Conservation (phyloP, 108 stramenopile species). For the Cyclotella choctawhatcheeana region DNA sequence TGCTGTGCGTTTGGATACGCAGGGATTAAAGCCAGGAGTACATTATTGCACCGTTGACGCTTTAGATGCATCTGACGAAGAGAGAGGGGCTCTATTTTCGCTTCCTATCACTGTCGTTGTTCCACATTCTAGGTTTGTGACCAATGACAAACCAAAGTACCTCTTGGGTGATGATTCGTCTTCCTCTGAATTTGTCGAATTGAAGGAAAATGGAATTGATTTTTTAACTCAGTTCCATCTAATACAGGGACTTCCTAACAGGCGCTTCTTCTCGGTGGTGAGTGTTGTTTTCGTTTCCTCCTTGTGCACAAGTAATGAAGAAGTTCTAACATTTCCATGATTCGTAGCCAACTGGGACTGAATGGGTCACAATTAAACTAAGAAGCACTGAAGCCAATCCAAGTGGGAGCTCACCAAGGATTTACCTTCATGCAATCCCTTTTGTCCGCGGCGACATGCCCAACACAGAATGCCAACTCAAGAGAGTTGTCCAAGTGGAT, state of each 20-base stretch:
- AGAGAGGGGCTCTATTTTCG: constrained; percentile 57
- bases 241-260: constrained; percentile 9
- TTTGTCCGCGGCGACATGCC: constrained; percentile 45
- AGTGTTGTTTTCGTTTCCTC: too few relatives aligned
- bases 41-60: constrained; percentile 73
- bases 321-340: too few relatives aligned
- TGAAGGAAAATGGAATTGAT: constrained; percentile 47
- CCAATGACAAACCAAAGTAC: constrained; percentile 10
- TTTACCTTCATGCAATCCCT: constrained; percentile 41
- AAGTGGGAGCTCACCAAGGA: constrained; percentile 12
- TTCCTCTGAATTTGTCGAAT: constrained; percentile 4
- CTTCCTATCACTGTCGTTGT: constrained; percentile 81
- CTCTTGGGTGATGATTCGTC: constrained; percentile 16
- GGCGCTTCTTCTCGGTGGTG: constrained; percentile 11
- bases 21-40: constrained; percentile 63
- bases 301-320: constrained; percentile 28
- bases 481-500: constrained; percentile 20
- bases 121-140: constrained; percentile 40
- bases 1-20: constrained; percentile 73
- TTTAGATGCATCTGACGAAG: constrained; percentile 48
- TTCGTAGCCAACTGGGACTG: constrained; percentile 19
- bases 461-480: constrained; percentile 41
- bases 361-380: constrained; percentile 40
- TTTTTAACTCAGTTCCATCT: constrained; percentile 34
- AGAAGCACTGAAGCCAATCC: constrained; percentile 20